Conservation (phyloP, 805 yeast species). For the Nakazawaea ambrosiae region DNA sequence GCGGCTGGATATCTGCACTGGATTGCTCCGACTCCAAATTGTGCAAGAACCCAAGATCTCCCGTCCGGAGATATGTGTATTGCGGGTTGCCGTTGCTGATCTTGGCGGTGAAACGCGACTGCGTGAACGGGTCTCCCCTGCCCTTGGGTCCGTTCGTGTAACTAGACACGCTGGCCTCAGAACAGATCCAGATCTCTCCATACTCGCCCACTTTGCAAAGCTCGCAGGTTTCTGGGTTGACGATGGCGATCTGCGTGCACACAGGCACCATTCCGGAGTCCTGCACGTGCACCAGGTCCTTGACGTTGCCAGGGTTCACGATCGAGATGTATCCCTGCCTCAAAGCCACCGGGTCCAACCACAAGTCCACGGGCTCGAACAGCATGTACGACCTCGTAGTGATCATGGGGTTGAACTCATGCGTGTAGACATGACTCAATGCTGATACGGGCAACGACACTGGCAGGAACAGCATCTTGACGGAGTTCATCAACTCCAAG, state of each 20-base stretch:
- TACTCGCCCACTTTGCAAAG: constrained; percentile 84
- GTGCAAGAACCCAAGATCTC: constrained; percentile 90
- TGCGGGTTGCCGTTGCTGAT: constrained; percentile 59
- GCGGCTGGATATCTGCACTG: constrained; percentile 52
- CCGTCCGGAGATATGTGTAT: constrained; percentile 73
- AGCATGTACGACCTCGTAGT: constrained; percentile 83
- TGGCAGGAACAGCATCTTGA: constrained; percentile 55
- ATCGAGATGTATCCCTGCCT: constrained; percentile 83
- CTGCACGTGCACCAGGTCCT: constrained; percentile 69
- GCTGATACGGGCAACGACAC: constrained; percentile 63
- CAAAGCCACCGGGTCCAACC: constrained; percentile 80
- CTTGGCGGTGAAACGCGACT: constrained; percentile 54
- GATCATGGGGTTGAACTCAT: constrained; percentile 74
- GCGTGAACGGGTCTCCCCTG: constrained; percentile 38
- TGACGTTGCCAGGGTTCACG: constrained; percentile 65
- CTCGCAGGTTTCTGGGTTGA: constrained; percentile 82
- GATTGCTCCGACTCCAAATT: constrained; percentile 39
- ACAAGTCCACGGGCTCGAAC: constrained; percentile 80
- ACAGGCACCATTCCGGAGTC: constrained; percentile 97
- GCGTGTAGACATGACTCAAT: constrained; percentile 71
- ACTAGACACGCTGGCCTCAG: constrained; percentile 71
- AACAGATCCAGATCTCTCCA: constrained; percentile 96
- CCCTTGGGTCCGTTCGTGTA: constrained; percentile 40
- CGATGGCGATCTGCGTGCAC: constrained; percentile 88
- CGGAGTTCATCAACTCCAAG: constrained; percentile 45